Conservation (phyloP, 2,329 filamentous ascomycete genomes). For the Pestalotiopsis sp. region DNA sequence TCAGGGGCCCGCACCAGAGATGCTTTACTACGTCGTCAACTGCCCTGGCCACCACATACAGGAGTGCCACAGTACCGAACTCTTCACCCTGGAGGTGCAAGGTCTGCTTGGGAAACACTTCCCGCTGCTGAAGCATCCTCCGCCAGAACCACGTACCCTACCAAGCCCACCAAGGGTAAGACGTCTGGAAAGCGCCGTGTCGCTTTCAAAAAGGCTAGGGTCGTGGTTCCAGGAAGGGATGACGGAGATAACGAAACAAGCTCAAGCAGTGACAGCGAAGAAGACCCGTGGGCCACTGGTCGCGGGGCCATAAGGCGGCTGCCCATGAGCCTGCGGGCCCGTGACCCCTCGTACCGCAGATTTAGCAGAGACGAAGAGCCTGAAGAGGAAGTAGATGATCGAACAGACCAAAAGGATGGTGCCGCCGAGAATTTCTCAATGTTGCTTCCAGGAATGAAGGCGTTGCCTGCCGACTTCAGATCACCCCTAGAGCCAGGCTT, state of each 20-base stretch:
- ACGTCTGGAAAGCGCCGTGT: not conserved
- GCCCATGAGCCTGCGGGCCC: not conserved
- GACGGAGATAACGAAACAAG: not conserved
- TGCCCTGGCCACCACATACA: conserved; percentile 23
- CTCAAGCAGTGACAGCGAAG: not conserved
- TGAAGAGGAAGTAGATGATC: conserved; percentile 5
- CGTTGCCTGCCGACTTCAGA: not conserved
- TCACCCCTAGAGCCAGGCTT: conserved; percentile 1
- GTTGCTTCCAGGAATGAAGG: not conserved
- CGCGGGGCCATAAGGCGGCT: not conserved
- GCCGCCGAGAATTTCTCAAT: not conserved
- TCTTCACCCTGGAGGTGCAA: not conserved
- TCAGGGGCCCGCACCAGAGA: conserved; percentile 12
- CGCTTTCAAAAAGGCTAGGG: not conserved
- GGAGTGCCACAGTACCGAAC: not conserved
- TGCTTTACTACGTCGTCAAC: not conserved
- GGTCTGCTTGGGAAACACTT: not conserved
- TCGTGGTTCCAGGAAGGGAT: not conserved
- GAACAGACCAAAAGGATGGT: not conserved
- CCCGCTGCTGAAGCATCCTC: not conserved
- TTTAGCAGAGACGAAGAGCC: not conserved
- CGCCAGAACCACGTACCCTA: not conserved
- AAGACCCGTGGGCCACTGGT: not conserved
- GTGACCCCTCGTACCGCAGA: not conserved
- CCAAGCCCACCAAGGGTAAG: not conserved